Conservation (phyloP, 2,329 filamentous ascomycete genomes). For the Thelonectria blattea region DNA sequence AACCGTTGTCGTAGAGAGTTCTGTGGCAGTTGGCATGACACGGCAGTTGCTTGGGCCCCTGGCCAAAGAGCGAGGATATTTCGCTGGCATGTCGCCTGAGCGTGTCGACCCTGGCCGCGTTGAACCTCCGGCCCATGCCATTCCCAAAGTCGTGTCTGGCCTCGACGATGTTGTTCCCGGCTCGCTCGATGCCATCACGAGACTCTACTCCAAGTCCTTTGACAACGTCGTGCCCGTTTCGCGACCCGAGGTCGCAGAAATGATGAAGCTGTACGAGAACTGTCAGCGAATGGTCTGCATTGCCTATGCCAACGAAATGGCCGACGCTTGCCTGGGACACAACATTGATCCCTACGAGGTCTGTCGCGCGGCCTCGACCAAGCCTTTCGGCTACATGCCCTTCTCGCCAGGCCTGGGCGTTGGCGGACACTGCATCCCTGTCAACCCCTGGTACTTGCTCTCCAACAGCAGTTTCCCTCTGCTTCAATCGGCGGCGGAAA, state of each 20-base stretch:
- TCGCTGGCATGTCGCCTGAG: conserved; percentile 58
- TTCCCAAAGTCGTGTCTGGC: conserved; percentile 61
- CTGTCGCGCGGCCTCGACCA: conserved; percentile 54
- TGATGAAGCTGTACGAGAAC: conserved; percentile 65
- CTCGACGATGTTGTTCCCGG: conserved; percentile 53
- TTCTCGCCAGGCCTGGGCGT: conserved; percentile 56
- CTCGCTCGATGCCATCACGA: conserved; percentile 51
- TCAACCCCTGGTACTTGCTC: conserved; percentile 61
- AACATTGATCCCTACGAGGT: conserved; percentile 59
- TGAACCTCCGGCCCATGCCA: conserved; percentile 47
- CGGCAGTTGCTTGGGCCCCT: conserved; percentile 55
- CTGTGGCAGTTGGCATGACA: conserved; percentile 62
- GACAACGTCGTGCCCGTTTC: conserved; percentile 55
- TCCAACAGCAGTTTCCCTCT: conserved; percentile 55
- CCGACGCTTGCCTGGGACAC: conserved; percentile 54
- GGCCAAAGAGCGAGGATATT: conserved; percentile 49
- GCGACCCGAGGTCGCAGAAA: conserved; percentile 61
- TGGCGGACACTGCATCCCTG: conserved; percentile 62
- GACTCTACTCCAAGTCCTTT: conserved; percentile 55
- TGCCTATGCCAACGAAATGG: conserved; percentile 63
- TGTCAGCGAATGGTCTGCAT: conserved; percentile 62
- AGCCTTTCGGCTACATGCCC: conserved; percentile 59
- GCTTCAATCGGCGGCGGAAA: conserved; percentile 50
- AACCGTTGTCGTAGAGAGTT: conserved; percentile 59
- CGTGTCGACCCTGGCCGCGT: conserved; percentile 58